A percentile compares a stretch with the other conserved stretches of the same genome.
phyloP scores from a whole-genome alignment of 805 yeast genomes.

The Wickerhamiella azymoides region DNA sequence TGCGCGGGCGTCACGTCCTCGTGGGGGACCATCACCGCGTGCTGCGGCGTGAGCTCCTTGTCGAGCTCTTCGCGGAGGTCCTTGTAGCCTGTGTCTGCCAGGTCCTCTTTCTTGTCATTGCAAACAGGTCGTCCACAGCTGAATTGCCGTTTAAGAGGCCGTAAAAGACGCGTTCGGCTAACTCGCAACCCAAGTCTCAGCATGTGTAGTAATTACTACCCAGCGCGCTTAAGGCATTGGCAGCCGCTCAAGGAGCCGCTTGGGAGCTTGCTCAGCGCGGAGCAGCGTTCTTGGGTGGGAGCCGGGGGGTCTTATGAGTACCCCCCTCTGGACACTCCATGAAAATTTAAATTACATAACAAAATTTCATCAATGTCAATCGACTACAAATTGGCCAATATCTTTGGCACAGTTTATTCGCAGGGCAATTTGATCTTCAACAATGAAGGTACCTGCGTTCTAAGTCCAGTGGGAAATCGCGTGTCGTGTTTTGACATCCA shows the following conservation, averaged over 20 bases:
- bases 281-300: no score
- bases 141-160: no score
- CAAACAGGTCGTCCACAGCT: no score
- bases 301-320: no score
- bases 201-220: background rate
- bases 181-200: background rate
- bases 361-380: constrained; percentile 15
- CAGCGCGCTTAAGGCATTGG: background rate
- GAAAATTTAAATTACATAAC: background rate
- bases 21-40: constrained; percentile 1
- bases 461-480: constrained; percentile 91
- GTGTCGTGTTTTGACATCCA: constrained; percentile 78
- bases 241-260: no score
- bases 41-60: background rate
- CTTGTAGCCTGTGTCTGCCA: constrained; percentile 3
- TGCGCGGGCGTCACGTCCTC: constrained; percentile 4
- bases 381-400: constrained; percentile 52
- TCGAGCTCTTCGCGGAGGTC: background rate
- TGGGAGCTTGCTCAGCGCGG: no score
- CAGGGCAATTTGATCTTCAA: constrained; percentile 84
- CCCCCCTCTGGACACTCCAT: no score
- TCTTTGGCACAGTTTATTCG: constrained; percentile 86
- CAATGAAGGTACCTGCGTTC: constrained; percentile 66
- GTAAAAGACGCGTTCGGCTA: background rate
- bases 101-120: background rate